A percentile compares a stretch with the other conserved stretches of the same genome.
These are phyloP conservation scores for Endotrypanum monterogeii DNA, from an alignment of 208 protist species.

Conservation along the genomic window DNA sequence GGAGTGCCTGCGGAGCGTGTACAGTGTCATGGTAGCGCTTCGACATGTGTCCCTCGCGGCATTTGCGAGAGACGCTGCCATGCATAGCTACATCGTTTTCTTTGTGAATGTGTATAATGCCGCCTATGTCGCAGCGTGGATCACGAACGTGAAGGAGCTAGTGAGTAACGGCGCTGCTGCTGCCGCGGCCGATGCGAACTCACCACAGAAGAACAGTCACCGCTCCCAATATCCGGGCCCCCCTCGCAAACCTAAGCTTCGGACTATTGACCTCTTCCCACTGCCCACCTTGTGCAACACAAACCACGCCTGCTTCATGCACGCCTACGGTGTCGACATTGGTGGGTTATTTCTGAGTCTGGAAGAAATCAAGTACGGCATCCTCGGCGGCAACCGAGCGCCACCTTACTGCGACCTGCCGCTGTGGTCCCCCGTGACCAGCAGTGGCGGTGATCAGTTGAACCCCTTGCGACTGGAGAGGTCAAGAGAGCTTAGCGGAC, in stretches of 20 bases:
- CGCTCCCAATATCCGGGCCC: background rate
- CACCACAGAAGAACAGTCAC: background rate
- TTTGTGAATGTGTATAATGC: constrained; percentile 73
- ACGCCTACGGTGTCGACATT: constrained; percentile 55
- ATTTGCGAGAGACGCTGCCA: constrained; percentile 9
- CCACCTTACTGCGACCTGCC: constrained; percentile 39
- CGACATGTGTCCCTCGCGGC: constrained; percentile 17
- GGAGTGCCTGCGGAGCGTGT: constrained; percentile 29
- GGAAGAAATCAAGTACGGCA: constrained; percentile 71
- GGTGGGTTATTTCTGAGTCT: constrained; percentile 46
- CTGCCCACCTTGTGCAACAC: constrained; percentile 34
- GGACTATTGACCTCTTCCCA: constrained; percentile 27
- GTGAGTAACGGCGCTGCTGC: constrained; percentile 12
- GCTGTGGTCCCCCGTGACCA: constrained; percentile 29
- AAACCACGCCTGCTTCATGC: constrained; percentile 44
- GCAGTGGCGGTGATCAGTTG: background rate
- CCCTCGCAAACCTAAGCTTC: background rate
- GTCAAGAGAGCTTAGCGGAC: background rate
- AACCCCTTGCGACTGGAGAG: background rate
- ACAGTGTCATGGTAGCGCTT: constrained; percentile 26
- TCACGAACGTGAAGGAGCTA: constrained; percentile 33
- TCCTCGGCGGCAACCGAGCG: constrained; percentile 56
- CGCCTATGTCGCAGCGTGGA: constrained; percentile 74
- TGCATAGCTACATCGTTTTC: constrained; percentile 31
- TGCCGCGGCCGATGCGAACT: background rate